Evolutionary conservation across 2,329 filamentous ascomycete species (phyloP), one percentile per base, ranked within the genome.

Genomic region (Fusarium coicis): DNA sequence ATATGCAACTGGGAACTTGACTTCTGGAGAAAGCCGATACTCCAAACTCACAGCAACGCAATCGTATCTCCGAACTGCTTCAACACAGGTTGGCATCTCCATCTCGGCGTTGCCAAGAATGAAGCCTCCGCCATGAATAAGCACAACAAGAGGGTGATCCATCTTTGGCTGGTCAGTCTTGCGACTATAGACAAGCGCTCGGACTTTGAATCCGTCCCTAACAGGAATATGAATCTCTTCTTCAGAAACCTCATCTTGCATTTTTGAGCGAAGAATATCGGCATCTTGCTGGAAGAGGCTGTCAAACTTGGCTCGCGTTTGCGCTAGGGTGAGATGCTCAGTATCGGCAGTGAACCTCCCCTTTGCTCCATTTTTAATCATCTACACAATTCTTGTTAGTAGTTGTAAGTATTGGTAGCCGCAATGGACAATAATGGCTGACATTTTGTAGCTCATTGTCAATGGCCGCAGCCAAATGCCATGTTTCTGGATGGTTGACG

Each of bases 281-380:
- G 54, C 54, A n/a, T 57, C 54, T 4, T 57, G 40, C 7, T 28
- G 40, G 30, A 57, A 57, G 4, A 57, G 30, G 2, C 18, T 34
- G 18, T 57, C 30, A 47, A 57, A 57, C 18, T 57, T 57, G 54
- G 40, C 14, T 21, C 54, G n/a, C 10, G 30, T 47, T 36, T 57
- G n/a, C 3, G 1, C 18, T 5, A 57, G 5, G 0, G n/a, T 34
- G 0, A 57, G n/a, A 18, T 46, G 7, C 5, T 47, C 18, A 1
- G 18, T 47, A 4, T 57, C 14, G 2, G 40, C 30, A 7, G 54
- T 57, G 9, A 57, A 47, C 23, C 54, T 47, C 2, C 30, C 54
- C 30, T n/a, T 57, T 4, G 10, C 4, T 14, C 40, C 40, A 10
- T 36, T 47, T 2, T 36, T 16, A 0, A 57, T n/a, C 30, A 57